Percentiles rank a stretch among this genome's conserved stretches.
Conservation (phyloP, 176 grass and related monocot genomes). For the Triticum urartu region DNA sequence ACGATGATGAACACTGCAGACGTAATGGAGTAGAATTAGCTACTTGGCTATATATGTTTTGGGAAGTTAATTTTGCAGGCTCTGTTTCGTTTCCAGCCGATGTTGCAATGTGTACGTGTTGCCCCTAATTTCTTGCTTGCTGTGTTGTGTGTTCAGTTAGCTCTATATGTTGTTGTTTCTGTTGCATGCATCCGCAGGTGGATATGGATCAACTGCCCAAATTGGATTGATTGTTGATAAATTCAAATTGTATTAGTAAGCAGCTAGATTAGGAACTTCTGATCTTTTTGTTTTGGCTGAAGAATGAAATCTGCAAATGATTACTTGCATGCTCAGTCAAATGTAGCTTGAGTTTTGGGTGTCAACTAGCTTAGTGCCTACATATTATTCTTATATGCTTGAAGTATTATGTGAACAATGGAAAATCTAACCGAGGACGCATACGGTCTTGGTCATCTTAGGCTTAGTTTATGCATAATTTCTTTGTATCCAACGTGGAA, state of each 20-base stretch:
- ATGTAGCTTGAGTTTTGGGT: neutral
- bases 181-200: too few species aligned
- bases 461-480: neutral
- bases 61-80: neutral
- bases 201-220: too few species aligned
- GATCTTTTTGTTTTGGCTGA: neutral
- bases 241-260: neutral
- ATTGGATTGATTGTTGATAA: neutral
- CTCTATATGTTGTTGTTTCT: too few species aligned
- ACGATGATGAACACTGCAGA: neutral
- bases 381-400: neutral
- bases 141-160: neutral
- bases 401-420: neutral
- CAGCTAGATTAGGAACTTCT: neutral
- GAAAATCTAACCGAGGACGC: neutral
- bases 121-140: too few species aligned
- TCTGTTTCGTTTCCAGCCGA: neutral
- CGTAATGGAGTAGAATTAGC: neutral
- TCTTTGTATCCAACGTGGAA: neutral
- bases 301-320: neutral
- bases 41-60: neutral
- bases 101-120: too few species aligned
- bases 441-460: too few species aligned
- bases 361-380: neutral
- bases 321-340: neutral